Conservation (phyloP, 2,329 filamentous ascomycete species). For the Botrytis cinerea region DNA sequence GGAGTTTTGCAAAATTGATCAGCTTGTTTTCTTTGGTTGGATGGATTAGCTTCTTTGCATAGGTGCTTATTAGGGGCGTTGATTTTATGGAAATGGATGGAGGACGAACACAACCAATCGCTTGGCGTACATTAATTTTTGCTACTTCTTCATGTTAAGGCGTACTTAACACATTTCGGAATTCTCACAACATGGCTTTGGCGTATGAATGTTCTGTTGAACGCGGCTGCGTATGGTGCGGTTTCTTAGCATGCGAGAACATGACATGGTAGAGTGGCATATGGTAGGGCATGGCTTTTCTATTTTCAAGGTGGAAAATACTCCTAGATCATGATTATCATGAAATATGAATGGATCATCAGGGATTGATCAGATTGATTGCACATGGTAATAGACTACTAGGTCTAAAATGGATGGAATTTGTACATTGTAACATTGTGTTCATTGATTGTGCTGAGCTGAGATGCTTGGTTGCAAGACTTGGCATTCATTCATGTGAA, state of each 20-base stretch:
- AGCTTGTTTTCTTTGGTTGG: background rate
- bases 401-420: background rate
- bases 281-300: conserved; percentile 1
- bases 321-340: background rate
- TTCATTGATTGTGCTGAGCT: background rate
- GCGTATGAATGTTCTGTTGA: conserved; percentile 1
- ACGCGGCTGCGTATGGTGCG: background rate
- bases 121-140: conserved; percentile 5
- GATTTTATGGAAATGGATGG: background rate
- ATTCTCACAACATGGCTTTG: conserved; percentile 15
- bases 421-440: background rate
- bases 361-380: background rate
- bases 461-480: background rate
- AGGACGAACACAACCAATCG: background rate
- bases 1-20: conserved; percentile 10
- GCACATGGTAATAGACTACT: background rate
- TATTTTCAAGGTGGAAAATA: background rate
- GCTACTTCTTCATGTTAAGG: conserved; percentile 4
- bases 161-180: background rate
- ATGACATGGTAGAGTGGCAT: background rate
- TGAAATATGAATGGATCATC: conserved; percentile 12
- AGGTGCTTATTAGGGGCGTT: background rate
- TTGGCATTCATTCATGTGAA: background rate
- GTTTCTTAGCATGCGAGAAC: background rate
- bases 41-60: conserved; percentile 20